Evolutionary conservation across 139 green algal species (phyloP).

Genomic region (Astrephomene gubernaculifera): DNA sequence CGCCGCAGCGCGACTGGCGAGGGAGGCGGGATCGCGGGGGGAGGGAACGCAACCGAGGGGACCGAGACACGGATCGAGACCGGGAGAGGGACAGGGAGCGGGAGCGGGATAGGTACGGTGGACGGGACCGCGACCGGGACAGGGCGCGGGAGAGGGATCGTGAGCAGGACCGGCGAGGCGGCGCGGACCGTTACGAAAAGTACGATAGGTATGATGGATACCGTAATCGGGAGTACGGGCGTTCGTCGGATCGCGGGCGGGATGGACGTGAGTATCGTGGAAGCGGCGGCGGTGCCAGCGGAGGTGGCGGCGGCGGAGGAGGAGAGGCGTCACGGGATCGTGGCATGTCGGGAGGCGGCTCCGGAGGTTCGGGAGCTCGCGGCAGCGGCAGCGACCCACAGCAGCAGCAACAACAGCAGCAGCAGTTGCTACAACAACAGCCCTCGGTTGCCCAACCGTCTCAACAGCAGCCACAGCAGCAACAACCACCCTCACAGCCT

Average conservation of each 20-base stretch:
- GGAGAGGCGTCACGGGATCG: not conserved
- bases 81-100: conserved; percentile 7
- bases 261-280: too few relatives aligned
- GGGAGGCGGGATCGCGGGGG: not conserved
- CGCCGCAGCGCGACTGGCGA: not conserved
- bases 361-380: not conserved
- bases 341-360: not conserved
- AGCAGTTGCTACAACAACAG: not conserved
- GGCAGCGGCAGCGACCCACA: not conserved
- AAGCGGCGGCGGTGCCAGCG: too few relatives aligned
- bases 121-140: conserved; percentile 1
- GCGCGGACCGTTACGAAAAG: not conserved
- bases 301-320: not conserved
- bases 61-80: not conserved
- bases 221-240: not conserved
- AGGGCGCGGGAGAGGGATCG: not conserved
- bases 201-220: not conserved
- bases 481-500: too few relatives aligned
- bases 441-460: not conserved
- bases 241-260: not conserved
- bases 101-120: not conserved
- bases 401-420: not conserved
- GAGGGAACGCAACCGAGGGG: too few relatives aligned
- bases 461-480: not conserved
- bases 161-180: not conserved